phyloP scores from a whole-genome alignment of 1,284 basidiomycete genomes.

The Afroboletus lepidellus region DNA sequence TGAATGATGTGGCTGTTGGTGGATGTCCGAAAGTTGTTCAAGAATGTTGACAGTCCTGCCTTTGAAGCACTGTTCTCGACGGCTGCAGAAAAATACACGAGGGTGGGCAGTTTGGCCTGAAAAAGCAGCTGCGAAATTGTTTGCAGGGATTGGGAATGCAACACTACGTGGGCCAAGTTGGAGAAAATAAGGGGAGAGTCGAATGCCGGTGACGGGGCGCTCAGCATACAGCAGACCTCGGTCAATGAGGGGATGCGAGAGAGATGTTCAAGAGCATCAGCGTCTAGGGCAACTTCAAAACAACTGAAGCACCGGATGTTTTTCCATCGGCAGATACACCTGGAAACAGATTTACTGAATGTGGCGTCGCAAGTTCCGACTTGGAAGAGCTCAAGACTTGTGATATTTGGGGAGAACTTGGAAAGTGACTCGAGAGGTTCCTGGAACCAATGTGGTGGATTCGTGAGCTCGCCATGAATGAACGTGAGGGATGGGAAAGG shows the following conservation, averaged over 20 bases:
- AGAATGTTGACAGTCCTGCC: no score
- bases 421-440: no score
- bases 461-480: background rate
- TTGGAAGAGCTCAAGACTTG: no score
- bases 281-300: background rate
- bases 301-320: background rate
- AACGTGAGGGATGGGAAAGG: background rate
- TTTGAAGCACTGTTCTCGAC: no score
- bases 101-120: background rate
- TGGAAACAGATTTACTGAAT: background rate
- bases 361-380: no score
- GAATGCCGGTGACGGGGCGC: background rate
- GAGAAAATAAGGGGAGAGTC: background rate
- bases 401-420: no score
- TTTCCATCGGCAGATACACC: background rate
- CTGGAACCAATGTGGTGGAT: background rate
- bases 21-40: no score
- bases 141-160: background rate
- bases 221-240: background rate
- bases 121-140: background rate
- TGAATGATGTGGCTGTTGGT: no score
- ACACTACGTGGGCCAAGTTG: background rate
- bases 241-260: background rate
- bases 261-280: background rate
- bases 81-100: background rate